Evolutionary conservation across 768 basidiomycete species (phyloP).

Genomic region (Hydnum rufescens): DNA sequence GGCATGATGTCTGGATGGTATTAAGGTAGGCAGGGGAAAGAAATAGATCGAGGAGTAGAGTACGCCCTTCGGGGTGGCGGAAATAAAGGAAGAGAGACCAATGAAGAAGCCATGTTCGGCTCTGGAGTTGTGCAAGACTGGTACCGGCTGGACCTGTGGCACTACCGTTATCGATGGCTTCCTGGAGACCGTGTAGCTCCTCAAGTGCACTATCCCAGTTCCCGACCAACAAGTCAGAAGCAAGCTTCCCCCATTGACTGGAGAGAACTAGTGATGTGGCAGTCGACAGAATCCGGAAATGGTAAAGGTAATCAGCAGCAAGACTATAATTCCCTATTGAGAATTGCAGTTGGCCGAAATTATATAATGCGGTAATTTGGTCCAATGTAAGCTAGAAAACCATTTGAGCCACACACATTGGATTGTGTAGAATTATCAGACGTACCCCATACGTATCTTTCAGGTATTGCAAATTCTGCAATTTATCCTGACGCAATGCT

Average conservation of each 20-base stretch:
- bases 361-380: constrained; percentile 89
- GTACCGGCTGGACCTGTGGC: constrained; percentile 17
- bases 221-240: constrained; percentile 86
- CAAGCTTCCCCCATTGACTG: constrained; percentile 97
- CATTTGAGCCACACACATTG: background rate
- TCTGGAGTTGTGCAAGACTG: constrained; percentile 51
- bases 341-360: constrained; percentile 97
- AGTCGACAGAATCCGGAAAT: constrained; percentile 93
- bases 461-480: constrained; percentile 85
- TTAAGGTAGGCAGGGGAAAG: constrained; percentile 92
- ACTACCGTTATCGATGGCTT: constrained; percentile 47
- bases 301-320: constrained; percentile 94
- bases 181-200: constrained; percentile 88
- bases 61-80: constrained; percentile 83
- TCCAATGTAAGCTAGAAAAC: constrained; percentile 63
- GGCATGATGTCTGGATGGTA: constrained; percentile 89
- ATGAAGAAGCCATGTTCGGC: constrained; percentile 89
- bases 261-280: constrained; percentile 85
- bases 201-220: constrained; percentile 90
- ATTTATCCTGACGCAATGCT: constrained; percentile 86
- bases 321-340: constrained; percentile 96
- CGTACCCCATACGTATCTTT: constrained; percentile 80
- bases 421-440: constrained; percentile 6
- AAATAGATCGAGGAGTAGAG: constrained; percentile 88
- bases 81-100: constrained; percentile 99